A percentile compares a stretch with the other conserved stretches of the same genome.
Evolutionary conservation across 768 basidiomycete genomes (phyloP).

Genomic region (Dioszegia crocea): DNA sequence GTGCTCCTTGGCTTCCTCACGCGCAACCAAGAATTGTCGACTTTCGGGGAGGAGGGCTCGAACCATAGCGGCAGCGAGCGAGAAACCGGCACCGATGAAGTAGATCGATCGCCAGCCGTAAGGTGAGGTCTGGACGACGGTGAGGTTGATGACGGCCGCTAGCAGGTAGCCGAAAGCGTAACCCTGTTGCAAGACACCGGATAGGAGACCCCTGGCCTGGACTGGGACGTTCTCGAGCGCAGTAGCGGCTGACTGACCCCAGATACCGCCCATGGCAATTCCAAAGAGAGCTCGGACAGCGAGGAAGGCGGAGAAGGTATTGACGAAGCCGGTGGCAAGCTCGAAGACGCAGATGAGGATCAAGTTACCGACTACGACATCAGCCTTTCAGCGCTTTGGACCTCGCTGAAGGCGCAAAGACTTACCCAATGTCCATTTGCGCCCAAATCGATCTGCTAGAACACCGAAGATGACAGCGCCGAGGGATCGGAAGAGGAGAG

Average conservation of each 20-base stretch:
- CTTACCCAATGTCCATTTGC: slow-evolving; percentile 74
- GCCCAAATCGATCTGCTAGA: slow-evolving; percentile 79
- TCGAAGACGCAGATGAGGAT: slow-evolving; percentile 67
- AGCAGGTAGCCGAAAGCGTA: slow-evolving; percentile 83
- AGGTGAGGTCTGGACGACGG: slow-evolving; percentile 50
- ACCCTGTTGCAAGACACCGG: slow-evolving; percentile 74
- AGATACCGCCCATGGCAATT: slow-evolving; percentile 55
- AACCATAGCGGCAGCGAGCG: slow-evolving; percentile 64
- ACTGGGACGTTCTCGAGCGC: slow-evolving; percentile 79
- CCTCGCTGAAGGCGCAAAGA: slow-evolving; percentile 63
- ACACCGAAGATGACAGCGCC: slow-evolving; percentile 68
- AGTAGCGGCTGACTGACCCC: slow-evolving; percentile 66
- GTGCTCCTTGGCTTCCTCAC: slow-evolving; percentile 52
- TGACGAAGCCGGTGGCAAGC: slow-evolving; percentile 73
- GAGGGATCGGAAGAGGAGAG: slow-evolving; percentile 80
- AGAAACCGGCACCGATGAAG: slow-evolving; percentile 71
- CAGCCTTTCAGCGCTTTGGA: no score
- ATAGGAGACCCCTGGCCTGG: slow-evolving; percentile 76
- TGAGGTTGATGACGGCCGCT: slow-evolving; percentile 76
- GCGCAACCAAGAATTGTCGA: slow-evolving; percentile 63
- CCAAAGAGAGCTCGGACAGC: slow-evolving; percentile 72
- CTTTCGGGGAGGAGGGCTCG: slow-evolving; percentile 73
- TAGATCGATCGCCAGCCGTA: slow-evolving; percentile 72
- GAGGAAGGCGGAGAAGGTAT: slow-evolving; percentile 73
- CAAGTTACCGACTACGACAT: slow-evolving; percentile 48